A percentile compares a stretch with the other conserved stretches of the same genome.
Evolutionary conservation across 371 early-diverging fungal species (phyloP).

Genomic region (Neoconidiobolus thromboides): DNA sequence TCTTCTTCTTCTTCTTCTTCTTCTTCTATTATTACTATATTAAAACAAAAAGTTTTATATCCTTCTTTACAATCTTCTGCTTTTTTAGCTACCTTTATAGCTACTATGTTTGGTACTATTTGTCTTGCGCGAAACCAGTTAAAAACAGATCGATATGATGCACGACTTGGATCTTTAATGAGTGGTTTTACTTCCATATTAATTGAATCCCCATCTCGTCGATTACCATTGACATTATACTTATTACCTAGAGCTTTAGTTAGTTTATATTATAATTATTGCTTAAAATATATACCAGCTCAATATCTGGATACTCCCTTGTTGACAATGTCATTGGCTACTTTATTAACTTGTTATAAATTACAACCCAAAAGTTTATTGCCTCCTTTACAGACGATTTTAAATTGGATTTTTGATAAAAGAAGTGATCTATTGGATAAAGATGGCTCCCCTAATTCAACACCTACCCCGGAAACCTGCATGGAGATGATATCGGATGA

Average conservation of each 20-base stretch:
- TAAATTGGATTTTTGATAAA: background rate
- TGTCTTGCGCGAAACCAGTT: background rate
- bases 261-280: background rate
- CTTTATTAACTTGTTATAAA: background rate
- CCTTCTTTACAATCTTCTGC: background rate
- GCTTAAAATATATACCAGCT: background rate
- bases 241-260: background rate
- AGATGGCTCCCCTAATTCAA: no score
- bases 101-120: background rate
- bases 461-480: no score
- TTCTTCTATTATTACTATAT: background rate
- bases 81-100: background rate
- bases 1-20: background rate
- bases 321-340: background rate
- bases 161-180: background rate
- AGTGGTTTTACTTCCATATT: background rate
- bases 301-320: background rate
- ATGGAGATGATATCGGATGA: no score
- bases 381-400: background rate
- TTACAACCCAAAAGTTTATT: background rate
- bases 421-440: no score
- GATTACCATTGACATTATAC: background rate
- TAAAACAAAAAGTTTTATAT: background rate
- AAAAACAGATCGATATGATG: background rate
- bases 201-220: background rate